A percentile compares a stretch with the other conserved stretches of the same genome.
Evolutionary conservation across 257 asterid species (phyloP).

Genomic region (Plantago ovata): DNA sequence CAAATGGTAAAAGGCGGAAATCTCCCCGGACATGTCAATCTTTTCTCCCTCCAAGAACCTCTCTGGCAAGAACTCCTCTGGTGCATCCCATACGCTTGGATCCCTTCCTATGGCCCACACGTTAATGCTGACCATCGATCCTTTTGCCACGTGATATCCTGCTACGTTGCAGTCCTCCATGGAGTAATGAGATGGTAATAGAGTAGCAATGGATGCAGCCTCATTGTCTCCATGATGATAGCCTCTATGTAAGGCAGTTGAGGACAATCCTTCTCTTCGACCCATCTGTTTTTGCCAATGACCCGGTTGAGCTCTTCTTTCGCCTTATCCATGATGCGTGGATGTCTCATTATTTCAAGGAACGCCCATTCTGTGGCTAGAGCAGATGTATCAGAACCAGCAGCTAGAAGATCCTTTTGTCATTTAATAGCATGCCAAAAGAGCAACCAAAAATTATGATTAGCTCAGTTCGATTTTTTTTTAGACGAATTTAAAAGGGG

Average conservation of each 20-base stretch:
- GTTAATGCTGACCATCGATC: conserved; percentile 18
- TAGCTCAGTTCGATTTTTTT: too few species aligned
- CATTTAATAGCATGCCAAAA: too few species aligned
- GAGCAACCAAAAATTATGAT: too few species aligned
- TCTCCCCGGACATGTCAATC: conserved; percentile 8
- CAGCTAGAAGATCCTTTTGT: conserved; percentile 16
- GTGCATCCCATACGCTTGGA: conserved; percentile 13
- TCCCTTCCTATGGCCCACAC: conserved; percentile 25
- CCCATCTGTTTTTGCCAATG: conserved; percentile 34
- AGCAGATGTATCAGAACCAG: conserved; percentile 27
- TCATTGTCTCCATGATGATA: conserved; percentile 27
- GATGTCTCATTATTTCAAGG: conserved; percentile 25
- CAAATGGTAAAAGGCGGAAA: conserved; percentile 20
- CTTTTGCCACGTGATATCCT: conserved; percentile 21
- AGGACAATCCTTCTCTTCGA: conserved; percentile 29
- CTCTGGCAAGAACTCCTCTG: conserved; percentile 15
- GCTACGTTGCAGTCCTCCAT: conserved; percentile 24
- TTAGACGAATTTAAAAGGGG: too few species aligned
- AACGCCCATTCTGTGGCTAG: conserved; percentile 31
- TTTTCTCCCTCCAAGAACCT: conserved; percentile 11
- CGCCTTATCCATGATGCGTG: conserved; percentile 22
- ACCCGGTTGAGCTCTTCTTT: conserved; percentile 28
- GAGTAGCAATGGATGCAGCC: conserved; percentile 29
- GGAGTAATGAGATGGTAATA: conserved; percentile 20
- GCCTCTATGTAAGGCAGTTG: conserved; percentile 29